Evolutionary conservation across 176 grass and related monocot genomes (phyloP), one percentile per base, ranked within the genome.

Genomic region (Musa schizocarpa): DNA sequence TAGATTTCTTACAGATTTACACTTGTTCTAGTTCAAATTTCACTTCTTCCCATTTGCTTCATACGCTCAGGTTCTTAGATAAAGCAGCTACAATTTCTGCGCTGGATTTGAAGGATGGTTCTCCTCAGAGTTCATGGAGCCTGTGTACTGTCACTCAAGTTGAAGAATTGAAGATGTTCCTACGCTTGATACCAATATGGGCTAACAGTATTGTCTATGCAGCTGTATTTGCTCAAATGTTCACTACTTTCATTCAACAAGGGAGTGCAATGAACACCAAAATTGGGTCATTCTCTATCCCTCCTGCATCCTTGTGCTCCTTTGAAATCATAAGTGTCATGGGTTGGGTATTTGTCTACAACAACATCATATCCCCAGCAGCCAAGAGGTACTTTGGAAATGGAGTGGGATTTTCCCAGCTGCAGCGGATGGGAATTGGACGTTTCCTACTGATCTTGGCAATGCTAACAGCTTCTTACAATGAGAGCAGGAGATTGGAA

Each of bases 71-170:
- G 29, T 93, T 93, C 67, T 84, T 93, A 11, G 91, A 90, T 83
- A 90, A 90, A 84, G 90, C 90, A 52, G 83, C 85, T 27, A 56
- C 81, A 51, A 54, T 90, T 58, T 78, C 78, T 16, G 80, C 81
- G 52, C 85, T 81, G 0, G 88, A 88, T 49, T 50, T 83, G 62
- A 83, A 76, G 80, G 81, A 79, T 54, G 58, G 53, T 25, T 57
- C 68, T 80, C 81, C n/a, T 17, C 51, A 66, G 10, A 87, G 61
- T 8, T 76, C 82, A 1, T 85, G 84, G 85, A 85, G 54, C 64
- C 26, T 87, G 0, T 96, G 92, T 72, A 92, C 89, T 55, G 80
- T 96, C 76, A 96, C 89, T 53, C 92, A 96, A 88, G 89, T 96
- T 13, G 92, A 96, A 85, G 86, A 96, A 80, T 68, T 89, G 64